Evolutionary conservation across 192 early-diverging fungal genomes (phyloP), one percentile per base, ranked within the genome.

Genomic region (Podila verticillata): DNA sequence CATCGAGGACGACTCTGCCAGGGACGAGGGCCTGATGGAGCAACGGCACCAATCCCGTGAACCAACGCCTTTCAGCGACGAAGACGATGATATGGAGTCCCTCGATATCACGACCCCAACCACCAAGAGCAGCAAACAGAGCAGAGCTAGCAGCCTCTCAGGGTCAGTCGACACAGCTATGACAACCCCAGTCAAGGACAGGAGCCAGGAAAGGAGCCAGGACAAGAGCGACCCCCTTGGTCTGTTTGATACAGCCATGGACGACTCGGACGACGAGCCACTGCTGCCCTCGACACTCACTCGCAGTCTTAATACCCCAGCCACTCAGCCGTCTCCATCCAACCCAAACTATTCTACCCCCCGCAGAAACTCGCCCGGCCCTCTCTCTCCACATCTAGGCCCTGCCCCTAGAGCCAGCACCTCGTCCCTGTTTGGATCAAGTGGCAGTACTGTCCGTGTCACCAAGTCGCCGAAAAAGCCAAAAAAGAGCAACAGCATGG

Each of bases 1-100:
- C 57, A 72, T 79, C 57, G 75, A 79, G 29, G 75, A 70, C 31
- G 68, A 71, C 63, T 24, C 28, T 7, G 29, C 35, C 17, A 30
- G 17, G 24, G 61, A 68, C 66, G 61, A 65, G n/a, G 73, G 61
- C 48, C 44, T 69, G 13, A 20, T 47, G 54, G 29, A 59, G 49
- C 26, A 17, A 64, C 7, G 8, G 22, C 29, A 17, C 34, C 58
- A 61, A 44, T 61, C 67, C 17, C 39, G 30, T 26, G 56, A 68
- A n/a, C 48, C 58, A 17, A 29, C 57, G 7, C 29, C 22, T n/a
- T 34, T 61, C 51, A 56, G 22, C 19, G 59, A 48, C 36, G 24
- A 56, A 17, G 58, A 60, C 22, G 26, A 17, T 60, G 26, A 28
- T 13, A 60, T 24, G 22, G 26, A 60, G 5, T 10, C 30, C 58